Base-by-base conservation (phyloP, 176 grass and related monocot species). In the Aegilops sharonensis region DNA sequence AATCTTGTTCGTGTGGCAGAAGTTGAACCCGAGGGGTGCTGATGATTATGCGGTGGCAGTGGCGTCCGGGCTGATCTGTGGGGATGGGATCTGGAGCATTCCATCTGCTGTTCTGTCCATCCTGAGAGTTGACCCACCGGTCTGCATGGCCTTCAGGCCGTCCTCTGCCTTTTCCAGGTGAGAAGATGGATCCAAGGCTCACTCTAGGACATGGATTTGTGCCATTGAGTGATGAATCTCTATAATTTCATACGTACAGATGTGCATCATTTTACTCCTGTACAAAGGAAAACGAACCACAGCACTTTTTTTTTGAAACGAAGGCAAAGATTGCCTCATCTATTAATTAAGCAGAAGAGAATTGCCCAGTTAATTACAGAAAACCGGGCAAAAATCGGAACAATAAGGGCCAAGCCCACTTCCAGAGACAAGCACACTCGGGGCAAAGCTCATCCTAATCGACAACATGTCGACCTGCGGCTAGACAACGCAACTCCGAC, bases 1-100 rank as follows among this genome's bases (percentile, higher is more conserved):
- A 64, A 71, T 86, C 63, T 42, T 90, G 79, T 86, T 78, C 5
- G 72, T 18, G 37, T 90, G 78, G 88, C 84, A 86, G 65, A 90
- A 18, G 39, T 21, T 82, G 37, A 54, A 72, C 64, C 39, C 23
- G 84, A 85, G 59, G 66, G 52, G 72, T 18, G 78, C 84, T 62
- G 78, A 90, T 64, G 78, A 75, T 40, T 86, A 90, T 8, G 78
- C 78, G 0, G 79, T 86, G 6, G 88, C 88, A 18, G 64, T 70
- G 30, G 88, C 88, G 0, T 90, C 78, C 0, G 88, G 88, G 17
- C 61, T 90, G 79, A 90, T 86, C 27, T 90, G 88, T 20, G 88
- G 84, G 35, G 84, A 90, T 82, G 88, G 88, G 23, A 57, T 90
- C 1, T 90, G 84, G 88, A 90, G 88, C 72, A 90, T 90, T 36